These are phyloP conservation scores for Boletus huronensis DNA, from an alignment of 768 basidiomycete genomes.

Conservation along the genomic window DNA sequence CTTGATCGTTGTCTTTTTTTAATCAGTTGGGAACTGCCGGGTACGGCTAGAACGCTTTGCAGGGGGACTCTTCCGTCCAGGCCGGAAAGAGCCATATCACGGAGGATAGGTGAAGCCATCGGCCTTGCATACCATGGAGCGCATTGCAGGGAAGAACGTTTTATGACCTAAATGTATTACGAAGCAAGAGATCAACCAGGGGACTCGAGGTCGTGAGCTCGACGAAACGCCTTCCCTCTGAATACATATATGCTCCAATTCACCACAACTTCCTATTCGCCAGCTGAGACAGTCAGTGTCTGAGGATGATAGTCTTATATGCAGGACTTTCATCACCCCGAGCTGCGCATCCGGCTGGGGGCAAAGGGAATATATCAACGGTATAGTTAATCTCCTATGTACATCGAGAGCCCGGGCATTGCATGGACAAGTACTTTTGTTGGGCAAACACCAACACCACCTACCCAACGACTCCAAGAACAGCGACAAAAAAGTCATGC, in stretches of 20 bases:
- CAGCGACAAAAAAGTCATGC: not conserved
- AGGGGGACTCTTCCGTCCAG: not conserved
- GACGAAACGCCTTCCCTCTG: not conserved
- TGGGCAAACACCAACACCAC: not conserved
- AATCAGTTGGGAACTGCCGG: not conserved
- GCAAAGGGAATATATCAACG: not conserved
- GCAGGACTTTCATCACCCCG: not conserved
- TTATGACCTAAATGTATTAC: not conserved
- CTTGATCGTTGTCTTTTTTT: not conserved
- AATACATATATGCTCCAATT: not conserved
- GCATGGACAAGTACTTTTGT: not conserved
- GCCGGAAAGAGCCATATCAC: not conserved
- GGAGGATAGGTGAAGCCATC: not conserved
- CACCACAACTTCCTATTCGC: not conserved
- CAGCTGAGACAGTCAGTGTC: not conserved
- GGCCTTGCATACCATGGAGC: not conserved
- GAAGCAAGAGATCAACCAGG: not conserved
- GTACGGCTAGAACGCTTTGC: not conserved
- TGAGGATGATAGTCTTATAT: not conserved
- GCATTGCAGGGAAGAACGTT: not conserved
- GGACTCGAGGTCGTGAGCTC: not conserved
- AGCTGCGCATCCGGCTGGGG: not conserved
- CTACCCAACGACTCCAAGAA: not conserved
- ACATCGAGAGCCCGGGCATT: not conserved
- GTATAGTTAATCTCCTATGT: not conserved